Evolutionary conservation across 1,139 yeast genomes (phyloP), one percentile per base, ranked within the genome.

Genomic region (Nakaseomyces kungkrabaensis): DNA sequence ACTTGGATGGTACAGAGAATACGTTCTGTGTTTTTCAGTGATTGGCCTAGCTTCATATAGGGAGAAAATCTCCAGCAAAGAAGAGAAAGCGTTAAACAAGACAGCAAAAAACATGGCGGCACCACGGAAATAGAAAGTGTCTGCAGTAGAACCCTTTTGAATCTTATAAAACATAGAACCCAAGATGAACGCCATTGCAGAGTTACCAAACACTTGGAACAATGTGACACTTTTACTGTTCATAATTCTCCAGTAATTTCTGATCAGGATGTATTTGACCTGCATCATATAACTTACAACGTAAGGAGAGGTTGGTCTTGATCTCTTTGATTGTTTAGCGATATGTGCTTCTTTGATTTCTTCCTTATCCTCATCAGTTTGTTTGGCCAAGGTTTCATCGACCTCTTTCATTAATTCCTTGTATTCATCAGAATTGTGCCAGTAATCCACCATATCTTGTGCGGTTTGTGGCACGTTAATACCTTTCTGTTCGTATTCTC

Each of bases 101-200:
- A 84, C 77, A 46, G 94, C 85, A 64, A 85, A 85, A 70, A 85
- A 87, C 71, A 87, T 68, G 27, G 85, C 75, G 26, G 90, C 83
- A 56, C 85, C 80, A 60, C 95, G 75, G 56, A 71, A 75, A 63
- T 77, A 84, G 65, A 85, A 82, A 1, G 85, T 76, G 0, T 71
- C 68, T 0, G 85, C 76, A 26, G 62, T 65, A 3, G 64, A 58
- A 3, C 63, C 67, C 47, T 54, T 49, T 64, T 63, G 58, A 56
- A 82, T 62, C 59, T 85, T 82, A 71, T 78, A 86, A 64, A 84
- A 86, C 61, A 87, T 79, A 1, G 95, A 85, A 3, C 90, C 77
- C 50, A 85, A 68, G 53, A 87, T 70, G 52, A 87, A 73, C 36
- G 86, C 85, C 85, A 85, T 82, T n/a, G 77, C 68, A n/a, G 77